These are phyloP conservation scores for Linnemannia schmuckeri DNA, from an alignment of 192 early-diverging fungal species.

Conservation along the genomic window DNA sequence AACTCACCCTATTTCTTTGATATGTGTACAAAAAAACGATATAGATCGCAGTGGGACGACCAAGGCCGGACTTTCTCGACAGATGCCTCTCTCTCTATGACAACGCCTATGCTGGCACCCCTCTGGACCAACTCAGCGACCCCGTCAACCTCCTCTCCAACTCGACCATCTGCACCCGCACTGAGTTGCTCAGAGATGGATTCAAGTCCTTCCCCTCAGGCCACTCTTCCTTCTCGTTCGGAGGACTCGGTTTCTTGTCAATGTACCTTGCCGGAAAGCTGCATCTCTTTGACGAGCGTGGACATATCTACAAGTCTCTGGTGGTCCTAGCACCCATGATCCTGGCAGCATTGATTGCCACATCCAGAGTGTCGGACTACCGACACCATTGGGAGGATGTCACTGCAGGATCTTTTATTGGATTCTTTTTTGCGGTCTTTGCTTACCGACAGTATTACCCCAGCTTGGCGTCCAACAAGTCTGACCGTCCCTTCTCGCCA, in stretches of 20 bases:
- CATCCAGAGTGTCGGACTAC: constrained; percentile 79
- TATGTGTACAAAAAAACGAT: not conserved
- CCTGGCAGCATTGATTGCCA: constrained; percentile 70
- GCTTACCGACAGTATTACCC: constrained; percentile 81
- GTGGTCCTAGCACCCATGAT: constrained; percentile 71
- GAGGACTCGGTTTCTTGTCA: constrained; percentile 75
- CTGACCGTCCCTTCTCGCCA: constrained; percentile 42
- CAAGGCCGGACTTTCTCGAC: constrained; percentile 65
- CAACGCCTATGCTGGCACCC: constrained; percentile 34
- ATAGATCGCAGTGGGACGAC: constrained; percentile 63
- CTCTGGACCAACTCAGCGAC: constrained; percentile 18
- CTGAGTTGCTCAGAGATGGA: constrained; percentile 74
- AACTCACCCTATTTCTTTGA: not conserved
- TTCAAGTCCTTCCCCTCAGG: constrained; percentile 93
- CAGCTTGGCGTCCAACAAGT: constrained; percentile 21
- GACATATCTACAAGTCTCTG: constrained; percentile 79
- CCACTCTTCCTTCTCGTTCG: constrained; percentile 86
- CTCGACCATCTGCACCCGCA: constrained; percentile 68
- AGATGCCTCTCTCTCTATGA: constrained; percentile 60
- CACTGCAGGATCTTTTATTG: constrained; percentile 66
- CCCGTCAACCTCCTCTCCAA: constrained; percentile 70
- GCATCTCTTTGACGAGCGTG: constrained; percentile 75
- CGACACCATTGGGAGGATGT: constrained; percentile 89
- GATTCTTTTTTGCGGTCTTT: constrained; percentile 71
- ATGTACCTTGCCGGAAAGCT: constrained; percentile 82